These are phyloP conservation scores for Fusarium sp. DNA, from an alignment of 2,329 filamentous ascomycete species.

Conservation along the genomic window DNA sequence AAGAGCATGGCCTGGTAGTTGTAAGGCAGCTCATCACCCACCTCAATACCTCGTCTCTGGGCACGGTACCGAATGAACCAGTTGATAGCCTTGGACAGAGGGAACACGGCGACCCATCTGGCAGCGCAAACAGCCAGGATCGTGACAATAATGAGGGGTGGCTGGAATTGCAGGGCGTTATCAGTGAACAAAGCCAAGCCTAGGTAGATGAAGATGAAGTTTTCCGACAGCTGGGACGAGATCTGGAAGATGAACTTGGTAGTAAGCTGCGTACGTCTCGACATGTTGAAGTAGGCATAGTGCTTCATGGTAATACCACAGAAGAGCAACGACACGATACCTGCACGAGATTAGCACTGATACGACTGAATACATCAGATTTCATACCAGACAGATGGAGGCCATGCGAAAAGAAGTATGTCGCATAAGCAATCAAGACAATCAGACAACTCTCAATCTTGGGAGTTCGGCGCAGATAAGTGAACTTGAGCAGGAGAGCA, in stretches of 20 bases:
- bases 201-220: slow-evolving; percentile 99
- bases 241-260: slow-evolving; percentile 98
- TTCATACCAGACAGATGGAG: slow-evolving; percentile 90
- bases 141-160: slow-evolving; percentile 93
- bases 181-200: slow-evolving; percentile 96
- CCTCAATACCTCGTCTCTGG: slow-evolving; percentile 76
- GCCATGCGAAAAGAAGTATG: slow-evolving; percentile 97
- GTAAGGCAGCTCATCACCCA: slow-evolving; percentile 88
- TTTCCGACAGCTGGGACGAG: slow-evolving; percentile 93
- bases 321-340: slow-evolving; percentile 95
- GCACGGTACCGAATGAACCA: slow-evolving; percentile 91
- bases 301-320: slow-evolving; percentile 99
- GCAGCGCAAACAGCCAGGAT: slow-evolving; percentile 92
- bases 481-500: slow-evolving; percentile 92
- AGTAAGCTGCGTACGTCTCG: slow-evolving; percentile 92
- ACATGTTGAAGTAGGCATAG: slow-evolving; percentile 99
- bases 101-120: slow-evolving; percentile 94
- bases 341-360: slow-evolving; percentile 56
- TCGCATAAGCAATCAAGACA: slow-evolving; percentile 92
- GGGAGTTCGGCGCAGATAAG: slow-evolving; percentile 88
- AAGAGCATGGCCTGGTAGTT: slow-evolving; percentile 99
- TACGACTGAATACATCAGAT: background rate
- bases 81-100: slow-evolving; percentile 89
- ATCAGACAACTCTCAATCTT: slow-evolving; percentile 98
- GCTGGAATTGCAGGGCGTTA: slow-evolving; percentile 87